Conservation (phyloP, 2,329 filamentous ascomycete species). For the Kalmusia sp. region DNA sequence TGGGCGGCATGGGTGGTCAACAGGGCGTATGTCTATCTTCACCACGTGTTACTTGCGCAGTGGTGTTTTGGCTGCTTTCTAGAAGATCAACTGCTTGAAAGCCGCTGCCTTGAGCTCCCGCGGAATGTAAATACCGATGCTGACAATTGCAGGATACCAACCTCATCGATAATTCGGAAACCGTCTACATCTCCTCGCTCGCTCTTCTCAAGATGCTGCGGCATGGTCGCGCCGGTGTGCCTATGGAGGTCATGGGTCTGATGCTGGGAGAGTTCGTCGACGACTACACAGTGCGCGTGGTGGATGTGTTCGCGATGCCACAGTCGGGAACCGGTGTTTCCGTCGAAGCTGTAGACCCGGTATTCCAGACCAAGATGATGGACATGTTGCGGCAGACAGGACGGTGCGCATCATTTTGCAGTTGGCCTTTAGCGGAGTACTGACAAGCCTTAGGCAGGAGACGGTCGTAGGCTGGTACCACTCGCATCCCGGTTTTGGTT, state of each 20-base stretch:
- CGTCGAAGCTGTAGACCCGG: conserved; percentile 96
- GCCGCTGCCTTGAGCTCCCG: not conserved
- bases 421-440: conserved; percentile 12
- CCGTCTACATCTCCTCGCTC: conserved; percentile 97
- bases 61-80: not conserved
- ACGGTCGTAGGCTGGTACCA: conserved; percentile 99
- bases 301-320: conserved; percentile 99
- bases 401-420: conserved; percentile 62
- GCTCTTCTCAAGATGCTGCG: conserved; percentile 98
- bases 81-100: not conserved
- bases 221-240: conserved; percentile 95
- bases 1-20: conserved; percentile 68
- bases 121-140: conserved; percentile 9
- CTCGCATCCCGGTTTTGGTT: conserved; percentile 98
- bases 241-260: conserved; percentile 99
- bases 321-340: conserved; percentile 98
- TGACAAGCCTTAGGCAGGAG: conserved; percentile 72
- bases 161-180: conserved; percentile 98
- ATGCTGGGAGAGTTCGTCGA: conserved; percentile 99
- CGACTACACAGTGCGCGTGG: conserved; percentile 97
- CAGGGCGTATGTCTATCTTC: conserved; percentile 12
- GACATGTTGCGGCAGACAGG: conserved; percentile 98
- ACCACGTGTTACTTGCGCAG: not conserved
- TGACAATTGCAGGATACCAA: conserved; percentile 74
- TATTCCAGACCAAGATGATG: conserved; percentile 99